Conservation (phyloP, 176 grass and related monocot species). For the Bolboschoenus planiculmis region DNA sequence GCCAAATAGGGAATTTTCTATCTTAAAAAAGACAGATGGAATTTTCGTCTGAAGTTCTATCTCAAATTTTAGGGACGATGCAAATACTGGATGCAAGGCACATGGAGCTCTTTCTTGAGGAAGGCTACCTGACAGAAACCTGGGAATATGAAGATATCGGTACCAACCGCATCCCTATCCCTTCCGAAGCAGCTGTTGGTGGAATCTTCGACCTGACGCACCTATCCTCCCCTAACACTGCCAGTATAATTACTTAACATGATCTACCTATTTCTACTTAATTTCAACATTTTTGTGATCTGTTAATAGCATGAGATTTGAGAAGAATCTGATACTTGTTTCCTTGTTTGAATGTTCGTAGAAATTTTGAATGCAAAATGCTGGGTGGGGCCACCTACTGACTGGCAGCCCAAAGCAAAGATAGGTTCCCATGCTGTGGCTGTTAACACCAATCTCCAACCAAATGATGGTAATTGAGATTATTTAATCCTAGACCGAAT, state of each 20-base stretch:
- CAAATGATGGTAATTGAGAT: slow-evolving; percentile 40
- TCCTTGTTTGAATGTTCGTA: not conserved
- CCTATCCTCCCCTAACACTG: slow-evolving; percentile 12
- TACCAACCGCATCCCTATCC: slow-evolving; percentile 33
- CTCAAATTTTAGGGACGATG: slow-evolving; percentile 51
- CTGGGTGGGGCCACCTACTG: slow-evolving; percentile 33
- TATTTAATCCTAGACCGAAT: slow-evolving; percentile 5
- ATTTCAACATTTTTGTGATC: not conserved
- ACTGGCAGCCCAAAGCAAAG: slow-evolving; percentile 43
- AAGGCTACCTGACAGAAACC: slow-evolving; percentile 43
- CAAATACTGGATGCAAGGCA: slow-evolving; percentile 81
- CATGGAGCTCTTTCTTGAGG: slow-evolving; percentile 73
- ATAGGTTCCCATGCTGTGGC: slow-evolving; percentile 36
- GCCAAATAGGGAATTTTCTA: not conserved
- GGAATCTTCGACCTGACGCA: slow-evolving; percentile 51
- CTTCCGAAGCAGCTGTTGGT: slow-evolving; percentile 27
- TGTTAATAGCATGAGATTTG: not conserved
- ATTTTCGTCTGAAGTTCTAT: not conserved
- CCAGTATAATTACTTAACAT: slow-evolving; percentile 25
- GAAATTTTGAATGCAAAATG: slow-evolving; percentile 31
- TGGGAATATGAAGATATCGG: slow-evolving; percentile 74
- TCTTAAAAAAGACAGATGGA: not conserved
- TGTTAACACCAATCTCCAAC: slow-evolving; percentile 66
- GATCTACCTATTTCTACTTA: not conserved
- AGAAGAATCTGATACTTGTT: not conserved